Percentiles rank a stretch among this genome's conserved stretches.
Evolutionary conservation across 345 rosid genomes (phyloP).

Genomic region (Boechera retrofracta): DNA sequence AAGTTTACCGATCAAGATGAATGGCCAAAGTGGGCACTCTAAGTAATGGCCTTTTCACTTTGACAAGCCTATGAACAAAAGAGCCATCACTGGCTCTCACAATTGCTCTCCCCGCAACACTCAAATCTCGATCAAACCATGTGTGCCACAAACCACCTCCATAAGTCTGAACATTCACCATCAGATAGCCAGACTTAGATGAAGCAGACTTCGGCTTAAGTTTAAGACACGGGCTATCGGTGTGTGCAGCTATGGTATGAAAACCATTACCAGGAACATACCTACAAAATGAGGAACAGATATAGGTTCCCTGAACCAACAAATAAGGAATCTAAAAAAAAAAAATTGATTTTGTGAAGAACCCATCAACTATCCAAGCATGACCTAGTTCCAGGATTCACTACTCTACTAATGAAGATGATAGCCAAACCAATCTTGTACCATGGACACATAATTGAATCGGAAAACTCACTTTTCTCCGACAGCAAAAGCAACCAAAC

Average conservation of each 20-base stretch:
- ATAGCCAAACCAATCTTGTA: not conserved
- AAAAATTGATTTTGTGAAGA: not conserved
- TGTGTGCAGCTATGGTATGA: conserved; percentile 90
- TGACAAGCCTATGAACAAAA: conserved; percentile 78
- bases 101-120: conserved; percentile 92
- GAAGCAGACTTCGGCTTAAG: conserved; percentile 92
- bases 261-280: conserved; percentile 81
- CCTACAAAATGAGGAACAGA: conserved; percentile 56
- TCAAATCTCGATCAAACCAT: conserved; percentile 97
- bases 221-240: conserved; percentile 96
- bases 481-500: conserved; percentile 89
- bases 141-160: conserved; percentile 99
- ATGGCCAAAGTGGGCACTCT: conserved; percentile 91
- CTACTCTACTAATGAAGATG: not conserved
- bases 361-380: not conserved
- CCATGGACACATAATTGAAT: not conserved
- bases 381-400: conserved; percentile 1
- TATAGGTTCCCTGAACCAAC: conserved; percentile 21
- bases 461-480: conserved; percentile 78
- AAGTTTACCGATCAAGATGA: conserved; percentile 77
- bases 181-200: conserved; percentile 77
- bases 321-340: conserved; percentile 10
- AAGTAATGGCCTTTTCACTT: conserved; percentile 79
- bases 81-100: conserved; percentile 71
- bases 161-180: conserved; percentile 95